Evolutionary conservation across 371 early-diverging fungal species (phyloP), one percentile per base, ranked within the genome.

Genomic region (Rhizopus stolonifer): DNA sequence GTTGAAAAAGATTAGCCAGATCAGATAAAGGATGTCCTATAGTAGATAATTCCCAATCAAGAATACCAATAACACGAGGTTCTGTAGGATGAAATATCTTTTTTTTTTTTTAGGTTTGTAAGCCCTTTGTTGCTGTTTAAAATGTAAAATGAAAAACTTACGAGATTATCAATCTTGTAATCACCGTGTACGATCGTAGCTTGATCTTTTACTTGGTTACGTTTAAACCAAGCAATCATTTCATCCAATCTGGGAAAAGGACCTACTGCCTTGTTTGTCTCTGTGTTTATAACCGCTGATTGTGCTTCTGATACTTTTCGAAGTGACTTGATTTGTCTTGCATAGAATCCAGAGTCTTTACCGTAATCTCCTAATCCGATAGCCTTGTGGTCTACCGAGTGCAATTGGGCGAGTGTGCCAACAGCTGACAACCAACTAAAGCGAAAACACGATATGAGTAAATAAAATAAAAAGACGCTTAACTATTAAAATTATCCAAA

Each of bases 11-110:
- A 60, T 94, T 94, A 29, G 94, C 88, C 8, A 96, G 72, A 63
- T 96, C 97, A n/a, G 93, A 84, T 32, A 89, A 79, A 24, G 97
- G 97, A 66, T 96, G 94, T 5, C 96, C 97, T 47, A 96, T 84
- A 2, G 97, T 94, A 31, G 92, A 90, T 14, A 96, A 69, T 64
- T 96, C 97, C 95, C 97, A 96, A 62, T 95, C 97, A 22, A 96
- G 79, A 17, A 95, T 78, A 17, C 93, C 95, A 66, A 94, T 89
- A 8, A 96, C 88, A 1, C 74, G 64, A 17, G 90, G 79, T 24
- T 89, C 80, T 4, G 82, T 84, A 43, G 91, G 88, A 58, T 93
- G 91, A 75, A 88, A 94, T n/a, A n/a, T n/a, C n/a, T n/a, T n/a
- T n/a, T n/a, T n/a, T n/a, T n/a, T n/a, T n/a, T n/a, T n/a, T n/a